These are phyloP conservation scores for Apiospora rasikravindrae DNA, from an alignment of 2,329 filamentous ascomycete species.

Conservation along the genomic window DNA sequence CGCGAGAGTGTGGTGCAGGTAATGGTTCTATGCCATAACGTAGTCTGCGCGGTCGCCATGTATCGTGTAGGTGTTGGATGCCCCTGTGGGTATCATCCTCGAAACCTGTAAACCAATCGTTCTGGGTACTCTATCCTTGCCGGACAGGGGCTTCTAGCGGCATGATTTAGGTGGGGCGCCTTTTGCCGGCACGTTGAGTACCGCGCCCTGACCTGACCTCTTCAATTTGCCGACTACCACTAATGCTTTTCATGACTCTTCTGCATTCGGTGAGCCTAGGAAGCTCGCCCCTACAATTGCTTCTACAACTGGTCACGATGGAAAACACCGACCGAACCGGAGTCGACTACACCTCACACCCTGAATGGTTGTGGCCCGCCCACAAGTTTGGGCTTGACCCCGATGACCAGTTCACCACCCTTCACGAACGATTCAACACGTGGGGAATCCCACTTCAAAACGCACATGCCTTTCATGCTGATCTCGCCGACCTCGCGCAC, in stretches of 20 bases:
- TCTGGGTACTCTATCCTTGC: background rate
- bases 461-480: background rate
- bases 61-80: background rate
- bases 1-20: background rate
- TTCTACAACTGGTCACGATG: background rate
- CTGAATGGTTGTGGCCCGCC: background rate
- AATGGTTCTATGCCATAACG: background rate
- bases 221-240: background rate
- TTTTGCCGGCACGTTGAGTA: background rate
- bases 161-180: background rate
- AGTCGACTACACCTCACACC: background rate
- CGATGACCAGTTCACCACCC: background rate
- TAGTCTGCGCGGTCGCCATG: background rate
- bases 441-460: background rate
- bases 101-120: background rate
- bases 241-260: background rate
- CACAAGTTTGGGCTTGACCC: background rate
- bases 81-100: background rate
- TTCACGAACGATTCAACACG: background rate
- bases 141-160: background rate
- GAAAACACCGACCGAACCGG: background rate
- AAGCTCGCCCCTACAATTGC: background rate
- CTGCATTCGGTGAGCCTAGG: background rate
- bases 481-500: slow-evolving; percentile 4
- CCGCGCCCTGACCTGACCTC: background rate